Evolutionary conservation across 257 asterid genomes (phyloP).

Genomic region (Catharanthus roseus): DNA sequence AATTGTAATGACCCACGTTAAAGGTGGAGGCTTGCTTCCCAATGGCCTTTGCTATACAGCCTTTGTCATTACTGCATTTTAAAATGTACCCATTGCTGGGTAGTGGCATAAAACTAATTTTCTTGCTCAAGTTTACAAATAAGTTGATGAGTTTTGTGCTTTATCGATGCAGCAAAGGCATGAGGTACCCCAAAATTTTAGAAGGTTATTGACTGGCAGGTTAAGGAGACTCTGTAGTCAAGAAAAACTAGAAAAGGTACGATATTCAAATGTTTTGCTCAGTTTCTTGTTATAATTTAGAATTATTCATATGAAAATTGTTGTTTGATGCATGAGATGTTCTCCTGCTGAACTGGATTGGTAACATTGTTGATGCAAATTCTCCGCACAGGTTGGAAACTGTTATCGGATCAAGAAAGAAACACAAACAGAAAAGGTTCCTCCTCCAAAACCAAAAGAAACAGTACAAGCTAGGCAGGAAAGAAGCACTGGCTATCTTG

Average conservation of each 20-base stretch:
- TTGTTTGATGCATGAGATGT: not conserved
- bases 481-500: conserved; percentile 44
- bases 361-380: conserved; percentile 1
- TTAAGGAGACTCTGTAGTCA: conserved; percentile 86
- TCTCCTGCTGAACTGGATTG: not conserved
- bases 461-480: conserved; percentile 30
- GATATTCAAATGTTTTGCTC: conserved; percentile 4
- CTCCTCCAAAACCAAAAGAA: conserved; percentile 35
- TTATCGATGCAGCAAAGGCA: conserved; percentile 54
- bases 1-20: not conserved
- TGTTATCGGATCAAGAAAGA: conserved; percentile 50
- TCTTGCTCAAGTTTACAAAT: not conserved
- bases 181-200: conserved; percentile 74
- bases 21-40: not conserved
- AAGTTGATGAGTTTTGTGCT: not conserved
- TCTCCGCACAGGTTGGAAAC: conserved; percentile 50
- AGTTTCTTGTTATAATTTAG: not conserved
- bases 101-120: not conserved
- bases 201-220: conserved; percentile 63
- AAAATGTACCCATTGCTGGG: not conserved
- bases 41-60: not conserved
- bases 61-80: not conserved
- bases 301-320: not conserved
- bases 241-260: conserved; percentile 85
- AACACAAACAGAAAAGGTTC: conserved; percentile 22